A percentile compares a stretch with the other conserved stretches of the same genome.
Evolutionary conservation across 2,329 filamentous ascomycete genomes (phyloP).

Genomic region (Echinosphaeria canescens): DNA sequence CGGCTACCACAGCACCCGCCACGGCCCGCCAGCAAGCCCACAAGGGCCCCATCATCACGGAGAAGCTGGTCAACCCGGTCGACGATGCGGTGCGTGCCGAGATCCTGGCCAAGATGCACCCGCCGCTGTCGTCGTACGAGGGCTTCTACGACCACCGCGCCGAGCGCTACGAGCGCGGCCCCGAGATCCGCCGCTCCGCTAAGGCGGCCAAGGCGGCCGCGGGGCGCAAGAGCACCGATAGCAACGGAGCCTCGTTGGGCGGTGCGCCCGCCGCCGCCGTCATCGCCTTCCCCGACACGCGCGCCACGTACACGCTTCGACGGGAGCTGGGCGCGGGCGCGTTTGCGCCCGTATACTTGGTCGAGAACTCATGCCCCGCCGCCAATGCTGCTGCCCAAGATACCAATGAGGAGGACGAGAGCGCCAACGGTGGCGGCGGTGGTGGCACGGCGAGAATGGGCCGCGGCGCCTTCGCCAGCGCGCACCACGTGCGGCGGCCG

Average conservation of each 20-base stretch:
- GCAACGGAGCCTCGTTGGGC: conserved; percentile 39
- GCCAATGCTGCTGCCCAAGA: conserved; percentile 18
- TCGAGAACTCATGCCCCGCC: conserved; percentile 44
- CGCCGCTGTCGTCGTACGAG: conserved; percentile 49
- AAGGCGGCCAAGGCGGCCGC: conserved; percentile 36
- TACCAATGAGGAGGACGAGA: conserved; percentile 20
- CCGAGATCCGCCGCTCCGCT: conserved; percentile 64
- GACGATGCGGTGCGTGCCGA: conserved; percentile 52
- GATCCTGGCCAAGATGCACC: conserved; percentile 55
- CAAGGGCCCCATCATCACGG: conserved; percentile 60
- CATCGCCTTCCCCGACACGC: conserved; percentile 43
- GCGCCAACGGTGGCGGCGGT: conserved; percentile 5
- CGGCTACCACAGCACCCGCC: conserved; percentile 21
- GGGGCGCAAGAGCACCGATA: conserved; percentile 31
- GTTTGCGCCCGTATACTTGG: conserved; percentile 87
- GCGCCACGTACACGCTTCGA: conserved; percentile 54
- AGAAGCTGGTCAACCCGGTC: conserved; percentile 73
- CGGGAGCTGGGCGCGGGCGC: conserved; percentile 81
- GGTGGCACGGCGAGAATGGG: conserved; percentile 29
- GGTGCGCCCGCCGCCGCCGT: conserved; percentile 38
- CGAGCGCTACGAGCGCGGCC: conserved; percentile 39
- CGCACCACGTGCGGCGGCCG: conserved; percentile 24
- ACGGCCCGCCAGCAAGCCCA: conserved; percentile 11
- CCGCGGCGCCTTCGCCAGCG: conserved; percentile 34
- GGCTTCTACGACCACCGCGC: conserved; percentile 60